A percentile compares a stretch with the other conserved stretches of the same genome.
These are phyloP conservation scores for Maudiozyma turicensis DNA, from an alignment of 805 yeast species.

Conservation along the genomic window DNA sequence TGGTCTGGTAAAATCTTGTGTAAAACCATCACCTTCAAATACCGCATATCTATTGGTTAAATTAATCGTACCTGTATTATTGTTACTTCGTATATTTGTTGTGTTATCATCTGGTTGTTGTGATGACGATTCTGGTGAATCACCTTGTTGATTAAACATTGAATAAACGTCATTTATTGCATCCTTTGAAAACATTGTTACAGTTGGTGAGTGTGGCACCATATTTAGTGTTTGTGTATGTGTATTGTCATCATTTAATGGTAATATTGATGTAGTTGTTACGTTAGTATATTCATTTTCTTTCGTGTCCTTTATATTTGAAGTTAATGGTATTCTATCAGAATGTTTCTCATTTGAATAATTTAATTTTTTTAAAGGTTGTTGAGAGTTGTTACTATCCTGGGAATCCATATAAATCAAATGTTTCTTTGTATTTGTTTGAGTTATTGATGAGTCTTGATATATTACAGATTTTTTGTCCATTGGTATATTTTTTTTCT, in stretches of 20 bases:
- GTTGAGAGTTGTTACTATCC: too few species aligned
- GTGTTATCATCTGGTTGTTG: conserved; percentile 1
- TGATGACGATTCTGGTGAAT: not conserved
- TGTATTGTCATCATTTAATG: conserved; percentile 33
- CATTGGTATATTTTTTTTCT: not conserved
- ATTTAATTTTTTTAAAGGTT: not conserved
- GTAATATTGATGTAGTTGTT: conserved; percentile 35
- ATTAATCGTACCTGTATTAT: conserved; percentile 7
- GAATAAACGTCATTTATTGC: conserved; percentile 65
- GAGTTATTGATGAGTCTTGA: not conserved
- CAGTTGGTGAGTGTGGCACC: conserved; percentile 52
- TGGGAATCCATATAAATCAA: not conserved
- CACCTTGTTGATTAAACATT: conserved; percentile 52
- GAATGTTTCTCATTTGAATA: not conserved
- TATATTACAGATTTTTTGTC: not conserved
- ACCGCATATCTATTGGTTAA: conserved; percentile 19
- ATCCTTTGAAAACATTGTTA: conserved; percentile 64
- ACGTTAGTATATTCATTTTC: conserved; percentile 3
- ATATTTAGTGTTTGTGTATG: not conserved
- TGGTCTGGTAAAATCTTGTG: conserved; percentile 30
- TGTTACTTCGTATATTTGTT: not conserved
- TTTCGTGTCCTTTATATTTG: not conserved
- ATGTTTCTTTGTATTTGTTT: not conserved
- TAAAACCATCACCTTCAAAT: conserved; percentile 27
- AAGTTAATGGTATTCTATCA: not conserved